Percentiles rank a stretch among this genome's conserved stretches.
These are phyloP conservation scores for Solanum aculeatissimum DNA, from an alignment of 305 asterid genomes.

Conservation along the genomic window DNA sequence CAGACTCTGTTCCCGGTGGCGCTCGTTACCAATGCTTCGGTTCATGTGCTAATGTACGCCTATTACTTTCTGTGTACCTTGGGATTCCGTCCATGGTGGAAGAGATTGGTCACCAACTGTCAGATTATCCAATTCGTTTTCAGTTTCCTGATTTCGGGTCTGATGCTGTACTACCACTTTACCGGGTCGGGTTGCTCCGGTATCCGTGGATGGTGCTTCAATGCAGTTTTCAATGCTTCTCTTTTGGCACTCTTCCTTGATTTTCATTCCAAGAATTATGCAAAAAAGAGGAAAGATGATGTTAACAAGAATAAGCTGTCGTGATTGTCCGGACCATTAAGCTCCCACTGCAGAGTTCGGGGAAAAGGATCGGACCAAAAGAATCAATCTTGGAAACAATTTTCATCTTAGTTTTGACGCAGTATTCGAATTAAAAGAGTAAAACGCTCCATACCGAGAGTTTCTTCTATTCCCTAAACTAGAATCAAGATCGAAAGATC, in stretches of 20 bases:
- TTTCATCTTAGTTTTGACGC: not conserved
- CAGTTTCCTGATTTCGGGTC: slow-evolving; percentile 59
- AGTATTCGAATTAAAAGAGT: too few relatives aligned
- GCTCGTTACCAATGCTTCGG: slow-evolving; percentile 73
- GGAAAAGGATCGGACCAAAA: not conserved
- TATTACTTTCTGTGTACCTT: slow-evolving; percentile 55
- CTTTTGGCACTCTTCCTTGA: slow-evolving; percentile 56
- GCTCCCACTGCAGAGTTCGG: not conserved
- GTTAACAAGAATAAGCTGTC: slow-evolving; percentile 16
- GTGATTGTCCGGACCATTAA: not conserved
- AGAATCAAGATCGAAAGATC: not conserved
- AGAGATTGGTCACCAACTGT: slow-evolving; percentile 63
- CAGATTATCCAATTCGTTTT: slow-evolving; percentile 79
- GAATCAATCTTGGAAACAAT: not conserved
- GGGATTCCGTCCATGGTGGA: slow-evolving; percentile 74
- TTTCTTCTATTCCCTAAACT: not conserved
- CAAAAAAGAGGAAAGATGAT: slow-evolving; percentile 17
- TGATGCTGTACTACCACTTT: slow-evolving; percentile 60
- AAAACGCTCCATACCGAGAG: not conserved
- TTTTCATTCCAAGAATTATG: slow-evolving; percentile 66
- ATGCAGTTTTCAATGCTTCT: slow-evolving; percentile 69
- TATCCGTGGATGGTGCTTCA: slow-evolving; percentile 76
- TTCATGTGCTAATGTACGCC: slow-evolving; percentile 86
- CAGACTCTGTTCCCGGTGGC: slow-evolving; percentile 90
- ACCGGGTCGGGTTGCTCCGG: slow-evolving; percentile 79